Evolutionary conservation across 140 eudicot species (phyloP), one percentile per base, ranked within the genome.

Genomic region (Flaveria floridana): DNA sequence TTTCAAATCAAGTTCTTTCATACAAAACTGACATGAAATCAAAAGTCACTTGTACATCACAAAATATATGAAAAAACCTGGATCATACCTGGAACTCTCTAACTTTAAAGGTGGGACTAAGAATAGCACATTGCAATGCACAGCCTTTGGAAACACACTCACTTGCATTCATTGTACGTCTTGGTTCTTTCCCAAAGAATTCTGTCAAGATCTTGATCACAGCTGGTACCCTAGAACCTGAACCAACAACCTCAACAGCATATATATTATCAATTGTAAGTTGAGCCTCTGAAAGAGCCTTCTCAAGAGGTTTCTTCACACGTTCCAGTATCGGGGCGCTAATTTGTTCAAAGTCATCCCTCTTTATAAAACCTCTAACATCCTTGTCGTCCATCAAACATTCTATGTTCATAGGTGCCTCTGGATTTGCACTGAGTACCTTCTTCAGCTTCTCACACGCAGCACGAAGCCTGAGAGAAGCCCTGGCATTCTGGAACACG

Each of bases 161-260:
- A 79, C 89, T 90, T 9, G 96, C 98, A 20, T 88, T 93, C 98
- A 89, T 89, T 48, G 97, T 83, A 5, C 96, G 88, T 59, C 93
- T 86, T 7, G 98, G 97, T 55, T 88, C 89, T 84, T 93, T 93
- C 39, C 93, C 95, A 52, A 92, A 92, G 69, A 89, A 89, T 66
- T 89, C 95, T 0, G 93, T 81, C 86, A 92, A 77, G 16, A 92
- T 87, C 84, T 72, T 86, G 62, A 92, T 81, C 4, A 92, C 71
- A 6, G 96, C 96, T 68, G 96, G 97, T 20, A 92, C 93, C 37
- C 96, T 79, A 20, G 97, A 89, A 46, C 89, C 89, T 12, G 95
- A 93, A 67, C 97, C 95, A 55, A 89, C 95, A 71, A 89, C 92
- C 80, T 92, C 96, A 41, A 87, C 87, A 25, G 92, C 82, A 73